phyloP scores from a whole-genome alignment of 805 yeast species.

The Kazachstania bromeliacearum region DNA sequence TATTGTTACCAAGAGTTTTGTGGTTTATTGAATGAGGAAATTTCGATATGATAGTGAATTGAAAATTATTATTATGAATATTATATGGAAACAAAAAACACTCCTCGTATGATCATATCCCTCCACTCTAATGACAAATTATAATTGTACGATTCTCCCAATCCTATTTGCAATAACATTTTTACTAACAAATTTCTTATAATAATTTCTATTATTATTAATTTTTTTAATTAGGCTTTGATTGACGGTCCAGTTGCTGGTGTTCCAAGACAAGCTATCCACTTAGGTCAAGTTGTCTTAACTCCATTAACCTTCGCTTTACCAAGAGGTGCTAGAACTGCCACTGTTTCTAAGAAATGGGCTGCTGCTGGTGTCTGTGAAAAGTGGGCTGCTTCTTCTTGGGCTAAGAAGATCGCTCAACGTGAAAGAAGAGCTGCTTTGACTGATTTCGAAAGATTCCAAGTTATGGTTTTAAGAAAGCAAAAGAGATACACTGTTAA shows the following conservation, averaged over 20 bases:
- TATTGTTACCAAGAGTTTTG: too few relatives aligned
- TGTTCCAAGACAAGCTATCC: constrained; percentile 86
- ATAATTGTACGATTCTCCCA: too few relatives aligned
- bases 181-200: constrained; percentile 4
- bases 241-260: constrained; percentile 90
- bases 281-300: constrained; percentile 80
- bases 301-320: constrained; percentile 85
- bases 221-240: constrained; percentile 49
- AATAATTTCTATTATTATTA: constrained; percentile 6
- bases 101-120: not conserved
- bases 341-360: constrained; percentile 86
- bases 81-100: not conserved
- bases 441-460: constrained; percentile 98
- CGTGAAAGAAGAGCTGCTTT: constrained; percentile 88
- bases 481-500: constrained; percentile 92
- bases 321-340: constrained; percentile 92
- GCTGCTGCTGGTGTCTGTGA: constrained; percentile 76
- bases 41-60: not conserved
- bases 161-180: too few relatives aligned
- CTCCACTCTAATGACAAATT: not conserved
- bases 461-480: constrained; percentile 93
- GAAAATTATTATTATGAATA: not conserved
- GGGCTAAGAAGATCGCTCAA: constrained; percentile 98
- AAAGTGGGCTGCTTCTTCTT: constrained; percentile 87
- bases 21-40: too few relatives aligned